Evolutionary conservation across 2,329 filamentous ascomycete species (phyloP), one percentile per base, ranked within the genome.

Genomic region (Aspergillus clavatus): DNA sequence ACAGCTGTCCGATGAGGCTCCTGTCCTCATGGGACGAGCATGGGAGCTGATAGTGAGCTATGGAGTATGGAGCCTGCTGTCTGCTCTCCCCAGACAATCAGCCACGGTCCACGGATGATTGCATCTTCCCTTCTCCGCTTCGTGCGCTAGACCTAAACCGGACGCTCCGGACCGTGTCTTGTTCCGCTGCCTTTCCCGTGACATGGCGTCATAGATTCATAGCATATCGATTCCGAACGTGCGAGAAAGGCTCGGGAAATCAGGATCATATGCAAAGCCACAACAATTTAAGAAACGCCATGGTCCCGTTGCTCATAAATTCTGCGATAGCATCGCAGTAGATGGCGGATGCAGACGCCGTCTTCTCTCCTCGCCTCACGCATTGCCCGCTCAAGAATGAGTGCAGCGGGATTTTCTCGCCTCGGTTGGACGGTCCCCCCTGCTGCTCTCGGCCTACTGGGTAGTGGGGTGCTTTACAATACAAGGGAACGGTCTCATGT

Each of bases 361-460:
- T 60, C 47, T 48, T 40, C 37, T 40, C 36, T 39, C 43, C 43
- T 43, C 43, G 28, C 46, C 33, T 38, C 40, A 46, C 51, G 54
- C 52, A 39, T 50, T 54, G 41, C 52, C 52, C 55, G 47, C 37
- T 37, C 47, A 36, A 61, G 52, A 51, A 70, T 70, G 67, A 61
- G 60, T 50, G 59, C 59, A 54, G 55, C 62, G 41, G 62, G 56
- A 51, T 50, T 57, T 42, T 53, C 61, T 41, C 57, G 60, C 41
- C 46, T 68, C 40, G 60, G 59, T 42, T 69, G 67, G 66, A 61
- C 63, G 33, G 57, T 65, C 37, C 61, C 65, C 40, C 62, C 67
- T 19, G 63, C 59, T 38, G 58, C 60, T 28, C 51, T 67, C 24
- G 53, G 61, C 23, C 56, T 63, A 39, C 44, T 61, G 27, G 50